phyloP scores from a whole-genome alignment of 345 rosid species.

The Bruguiera sexangula region DNA sequence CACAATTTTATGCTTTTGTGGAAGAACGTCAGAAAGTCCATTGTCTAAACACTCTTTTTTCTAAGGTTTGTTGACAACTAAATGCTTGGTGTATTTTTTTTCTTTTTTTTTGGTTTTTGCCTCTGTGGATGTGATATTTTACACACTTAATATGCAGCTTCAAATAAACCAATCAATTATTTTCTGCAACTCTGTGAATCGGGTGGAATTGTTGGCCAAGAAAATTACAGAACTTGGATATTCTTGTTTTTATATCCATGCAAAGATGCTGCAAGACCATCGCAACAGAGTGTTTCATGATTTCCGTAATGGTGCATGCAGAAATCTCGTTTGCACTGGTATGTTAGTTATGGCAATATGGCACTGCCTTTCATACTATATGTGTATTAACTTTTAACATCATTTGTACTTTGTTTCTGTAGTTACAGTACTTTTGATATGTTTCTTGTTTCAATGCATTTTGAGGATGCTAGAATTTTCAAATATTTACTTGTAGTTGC shows the following conservation, averaged over 20 bases:
- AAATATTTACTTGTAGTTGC: too few species aligned
- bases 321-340: constrained; percentile 99
- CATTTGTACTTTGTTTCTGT: too few species aligned
- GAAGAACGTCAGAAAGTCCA: constrained; percentile 99
- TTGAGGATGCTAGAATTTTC: too few species aligned
- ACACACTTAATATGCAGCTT: constrained; percentile 52
- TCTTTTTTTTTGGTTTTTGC: not conserved
- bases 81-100: not conserved
- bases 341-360: constrained; percentile 11
- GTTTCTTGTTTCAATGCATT: too few species aligned
- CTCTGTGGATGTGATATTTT: constrained; percentile 7
- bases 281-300: constrained; percentile 99
- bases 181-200: constrained; percentile 98
- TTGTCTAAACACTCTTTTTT: constrained; percentile 97
- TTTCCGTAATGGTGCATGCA: constrained; percentile 99
- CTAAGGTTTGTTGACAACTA: constrained; percentile 59
- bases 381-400: too few species aligned
- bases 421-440: too few species aligned
- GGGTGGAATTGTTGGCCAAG: constrained; percentile 95
- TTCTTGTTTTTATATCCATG: constrained; percentile 97
- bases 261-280: constrained; percentile 99
- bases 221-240: constrained; percentile 99
- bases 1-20: constrained; percentile 96
- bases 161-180: constrained; percentile 99
- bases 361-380: too few species aligned